These are phyloP conservation scores for Malassezia yamatoensis DNA, from an alignment of 1,284 basidiomycete genomes.

Conservation along the genomic window DNA sequence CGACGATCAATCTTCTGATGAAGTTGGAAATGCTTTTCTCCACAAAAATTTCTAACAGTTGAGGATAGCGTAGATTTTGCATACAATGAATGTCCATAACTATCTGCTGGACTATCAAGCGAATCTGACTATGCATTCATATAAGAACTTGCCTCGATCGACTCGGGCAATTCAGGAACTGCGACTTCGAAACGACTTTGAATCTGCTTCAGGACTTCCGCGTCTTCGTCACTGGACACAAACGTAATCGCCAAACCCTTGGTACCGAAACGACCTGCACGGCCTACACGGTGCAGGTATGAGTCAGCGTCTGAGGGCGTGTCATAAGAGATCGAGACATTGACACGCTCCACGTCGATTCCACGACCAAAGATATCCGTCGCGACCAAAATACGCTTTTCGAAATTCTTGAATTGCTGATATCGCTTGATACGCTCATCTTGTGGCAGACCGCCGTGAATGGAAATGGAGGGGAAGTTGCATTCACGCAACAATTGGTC, in stretches of 20 bases:
- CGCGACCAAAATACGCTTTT: constrained; percentile 66
- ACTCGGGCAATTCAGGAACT: constrained; percentile 80
- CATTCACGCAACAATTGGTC: constrained; percentile 93
- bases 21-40: not conserved
- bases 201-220: constrained; percentile 82
- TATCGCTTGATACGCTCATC: constrained; percentile 97
- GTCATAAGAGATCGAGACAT: constrained; percentile 54
- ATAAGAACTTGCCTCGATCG: constrained; percentile 63
- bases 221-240: constrained; percentile 79
- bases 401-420: constrained; percentile 97
- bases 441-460: constrained; percentile 86
- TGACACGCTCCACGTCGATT: constrained; percentile 48
- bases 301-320: constrained; percentile 93
- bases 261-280: constrained; percentile 97
- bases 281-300: constrained; percentile 95
- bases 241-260: constrained; percentile 99
- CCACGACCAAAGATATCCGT: constrained; percentile 48
- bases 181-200: constrained; percentile 87
- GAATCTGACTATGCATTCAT: constrained; percentile 36
- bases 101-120: no score
- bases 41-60: no score
- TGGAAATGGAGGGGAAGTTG: constrained; percentile 96
- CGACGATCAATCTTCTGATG: no score
- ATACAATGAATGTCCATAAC: not conserved
- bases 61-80: no score